These are phyloP conservation scores for Ambrosiella cleistominuta DNA, from an alignment of 2,329 filamentous ascomycete genomes.

Conservation along the genomic window DNA sequence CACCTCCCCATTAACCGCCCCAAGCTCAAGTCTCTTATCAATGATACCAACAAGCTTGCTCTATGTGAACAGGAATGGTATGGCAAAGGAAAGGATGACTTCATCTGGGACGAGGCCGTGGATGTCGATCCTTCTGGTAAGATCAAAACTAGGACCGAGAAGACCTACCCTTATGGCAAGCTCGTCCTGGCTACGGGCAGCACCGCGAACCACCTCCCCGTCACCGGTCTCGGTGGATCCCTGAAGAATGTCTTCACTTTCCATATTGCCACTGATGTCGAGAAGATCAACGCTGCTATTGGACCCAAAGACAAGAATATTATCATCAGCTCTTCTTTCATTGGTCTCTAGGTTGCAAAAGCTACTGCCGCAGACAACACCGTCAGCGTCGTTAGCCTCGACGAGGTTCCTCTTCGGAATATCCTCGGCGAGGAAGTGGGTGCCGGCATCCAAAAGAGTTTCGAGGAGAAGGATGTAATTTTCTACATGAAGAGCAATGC, in stretches of 20 bases:
- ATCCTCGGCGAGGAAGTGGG: conserved; percentile 74
- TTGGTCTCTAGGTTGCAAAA: conserved; percentile 94
- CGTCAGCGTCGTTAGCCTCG: conserved; percentile 79
- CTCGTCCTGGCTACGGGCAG: conserved; percentile 83
- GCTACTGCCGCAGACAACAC: conserved; percentile 62
- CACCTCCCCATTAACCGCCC: conserved; percentile 82
- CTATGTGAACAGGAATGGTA: conserved; percentile 67
- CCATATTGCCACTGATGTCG: conserved; percentile 57
- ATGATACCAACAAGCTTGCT: conserved; percentile 61
- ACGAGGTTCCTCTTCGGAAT: conserved; percentile 65
- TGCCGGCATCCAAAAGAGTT: conserved; percentile 54
- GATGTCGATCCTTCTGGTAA: conserved; percentile 60
- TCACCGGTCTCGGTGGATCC: conserved; percentile 64
- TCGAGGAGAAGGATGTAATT: conserved; percentile 77
- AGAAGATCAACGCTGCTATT: conserved; percentile 61
- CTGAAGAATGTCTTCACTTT: conserved; percentile 77
- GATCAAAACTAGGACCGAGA: conserved; percentile 57
- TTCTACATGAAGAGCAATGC: conserved; percentile 79
- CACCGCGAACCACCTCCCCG: conserved; percentile 53
- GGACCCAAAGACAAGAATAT: conserved; percentile 80
- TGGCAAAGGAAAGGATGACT: conserved; percentile 39
- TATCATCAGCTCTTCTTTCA: conserved; percentile 81
- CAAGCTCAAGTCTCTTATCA: conserved; percentile 82
- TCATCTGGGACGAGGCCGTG: conserved; percentile 47
- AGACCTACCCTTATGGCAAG: conserved; percentile 63